Conservation (phyloP, 371 early-diverging fungal genomes). For the Mortierella sp. region DNA sequence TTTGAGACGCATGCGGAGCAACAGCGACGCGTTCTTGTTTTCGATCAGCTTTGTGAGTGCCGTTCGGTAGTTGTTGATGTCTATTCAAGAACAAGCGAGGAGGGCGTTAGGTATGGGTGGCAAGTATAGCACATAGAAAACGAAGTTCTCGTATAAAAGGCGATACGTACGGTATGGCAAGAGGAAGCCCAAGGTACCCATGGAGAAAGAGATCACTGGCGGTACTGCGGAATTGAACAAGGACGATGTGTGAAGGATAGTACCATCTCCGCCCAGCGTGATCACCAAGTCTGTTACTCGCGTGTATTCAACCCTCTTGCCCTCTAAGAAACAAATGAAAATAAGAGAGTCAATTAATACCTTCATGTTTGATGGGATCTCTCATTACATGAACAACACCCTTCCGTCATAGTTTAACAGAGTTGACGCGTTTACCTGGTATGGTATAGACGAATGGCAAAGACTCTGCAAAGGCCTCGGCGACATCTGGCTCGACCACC, state of each 20-base stretch:
- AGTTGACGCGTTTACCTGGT: constrained; percentile 59
- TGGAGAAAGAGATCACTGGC: constrained; percentile 91
- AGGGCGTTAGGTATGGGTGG: too few relatives aligned
- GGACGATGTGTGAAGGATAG: constrained; percentile 90
- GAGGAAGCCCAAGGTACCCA: constrained; percentile 94
- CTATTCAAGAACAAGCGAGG: too few relatives aligned
- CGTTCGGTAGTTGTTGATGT: constrained; percentile 69
- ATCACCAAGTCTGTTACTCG: constrained; percentile 87
- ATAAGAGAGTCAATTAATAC: not conserved
- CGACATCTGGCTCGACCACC: constrained; percentile 77
- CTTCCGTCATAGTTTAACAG: too few relatives aligned
- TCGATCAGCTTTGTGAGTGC: constrained; percentile 75
- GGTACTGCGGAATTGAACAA: constrained; percentile 86
- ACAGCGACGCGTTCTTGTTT: constrained; percentile 67
- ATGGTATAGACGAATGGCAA: constrained; percentile 73
- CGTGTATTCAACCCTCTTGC: constrained; percentile 63
- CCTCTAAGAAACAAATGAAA: constrained; percentile 22
- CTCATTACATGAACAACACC: too few relatives aligned
- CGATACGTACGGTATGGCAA: constrained; percentile 76
- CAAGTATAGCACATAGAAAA: too few relatives aligned
- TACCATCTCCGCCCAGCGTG: constrained; percentile 97
- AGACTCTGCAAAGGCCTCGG: constrained; percentile 64
- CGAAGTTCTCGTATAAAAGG: too few relatives aligned
- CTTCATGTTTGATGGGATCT: too few relatives aligned
- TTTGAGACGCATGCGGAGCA: constrained; percentile 82